phyloP scores from a whole-genome alignment of 176 grass and related monocot species.

The Cenchrus americanus region DNA sequence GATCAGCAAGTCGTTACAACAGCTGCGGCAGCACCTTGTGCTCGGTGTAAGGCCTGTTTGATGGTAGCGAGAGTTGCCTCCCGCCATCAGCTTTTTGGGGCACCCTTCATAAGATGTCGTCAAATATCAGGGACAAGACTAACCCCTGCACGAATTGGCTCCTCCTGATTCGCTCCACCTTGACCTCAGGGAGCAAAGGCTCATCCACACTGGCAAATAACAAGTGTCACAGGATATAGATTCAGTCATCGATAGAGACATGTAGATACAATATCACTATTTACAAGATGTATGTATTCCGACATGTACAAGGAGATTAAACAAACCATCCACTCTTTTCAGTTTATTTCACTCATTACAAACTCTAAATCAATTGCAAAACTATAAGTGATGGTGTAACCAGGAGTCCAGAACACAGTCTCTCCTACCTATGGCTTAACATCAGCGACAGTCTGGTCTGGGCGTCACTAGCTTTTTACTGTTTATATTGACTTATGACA shows the following conservation, averaged over 20 bases:
- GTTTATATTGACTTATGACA: conserved; percentile 1
- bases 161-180: conserved; percentile 71
- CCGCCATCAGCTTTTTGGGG: neutral
- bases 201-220: conserved; percentile 47
- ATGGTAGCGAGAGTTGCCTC: conserved; percentile 23
- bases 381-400: neutral
- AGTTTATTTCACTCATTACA: neutral
- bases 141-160: conserved; percentile 77
- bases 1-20: neutral
- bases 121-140: conserved; percentile 73
- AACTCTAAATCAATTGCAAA: neutral
- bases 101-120: conserved; percentile 52
- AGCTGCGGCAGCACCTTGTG: neutral
- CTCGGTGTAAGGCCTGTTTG: neutral
- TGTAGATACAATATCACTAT: neutral
- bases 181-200: conserved; percentile 68
- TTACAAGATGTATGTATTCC: conserved; percentile 3
- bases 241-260: neutral
- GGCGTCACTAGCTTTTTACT: neutral
- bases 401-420: neutral
- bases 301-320: conserved; percentile 4
- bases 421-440: neutral
- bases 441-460: neutral
- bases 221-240: neutral
- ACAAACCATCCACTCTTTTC: neutral